Evolutionary conservation across 352 stramenopile species (phyloP), one percentile per base, ranked within the genome.

Genomic region (Blastocystis sp.): DNA sequence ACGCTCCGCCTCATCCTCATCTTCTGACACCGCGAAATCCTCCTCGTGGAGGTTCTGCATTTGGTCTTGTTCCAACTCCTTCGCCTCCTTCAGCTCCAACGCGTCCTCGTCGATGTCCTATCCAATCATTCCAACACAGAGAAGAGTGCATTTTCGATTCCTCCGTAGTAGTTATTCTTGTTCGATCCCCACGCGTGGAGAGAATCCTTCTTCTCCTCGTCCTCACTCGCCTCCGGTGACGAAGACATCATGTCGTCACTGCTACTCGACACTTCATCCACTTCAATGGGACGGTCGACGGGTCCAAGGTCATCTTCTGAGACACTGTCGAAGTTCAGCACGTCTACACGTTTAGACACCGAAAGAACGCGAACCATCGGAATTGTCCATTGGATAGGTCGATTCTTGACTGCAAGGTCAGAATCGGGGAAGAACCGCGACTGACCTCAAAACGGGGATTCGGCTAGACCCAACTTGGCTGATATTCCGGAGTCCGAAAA

Each of bases 161-260:
- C 69, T 24, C 69, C 69, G 18, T 81, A 81, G 44, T 67, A 81
- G 54, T 81, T 81, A 29, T 27, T 67, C 32, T 81, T 81, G 9
- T 24, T 42, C n/a, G 27, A 27, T 49, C 69, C 69, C 69, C 69
- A 81, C 2, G 32, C 69, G 69, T 63, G 54, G 69, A 67, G n/a
- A 7, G 16, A 14, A 29, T 81, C 49, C 29, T 54, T 46, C 9
- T 14, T 81, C 38, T 67, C 69, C 11, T 77, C 49, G 27, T 77
- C 49, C 18, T 57, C 42, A 0, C 21, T 64, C 14, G 53, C n/a
- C 14, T 61, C 51, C 14, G 6, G 6, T 2, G 61, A 73, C 9
- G 61, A 53, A 34, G 44, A 73, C 27, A 24, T 51, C n/a, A 49
- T 73, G 9, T 73, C 61, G n/a, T 73, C 36, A 24, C 61, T 73